phyloP scores from a whole-genome alignment of 192 early-diverging fungal genomes.

The Entophlyctis helioformis region DNA sequence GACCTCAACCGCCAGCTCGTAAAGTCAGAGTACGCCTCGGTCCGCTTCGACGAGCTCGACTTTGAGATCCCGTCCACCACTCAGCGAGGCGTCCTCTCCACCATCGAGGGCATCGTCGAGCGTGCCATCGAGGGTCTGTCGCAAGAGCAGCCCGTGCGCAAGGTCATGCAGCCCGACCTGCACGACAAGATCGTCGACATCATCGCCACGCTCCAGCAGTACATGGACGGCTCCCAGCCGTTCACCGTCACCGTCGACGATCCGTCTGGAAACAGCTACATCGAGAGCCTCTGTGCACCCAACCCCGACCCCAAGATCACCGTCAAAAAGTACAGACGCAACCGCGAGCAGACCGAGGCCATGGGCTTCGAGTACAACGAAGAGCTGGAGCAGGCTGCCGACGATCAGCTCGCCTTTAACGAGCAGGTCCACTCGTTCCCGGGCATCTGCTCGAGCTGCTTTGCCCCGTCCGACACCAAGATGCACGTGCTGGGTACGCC shows the following conservation, averaged over 20 bases:
- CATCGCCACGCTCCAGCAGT: slow-evolving; percentile 48
- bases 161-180: slow-evolving; percentile 39
- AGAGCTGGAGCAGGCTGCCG: slow-evolving; percentile 33
- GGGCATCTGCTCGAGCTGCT: slow-evolving; percentile 76
- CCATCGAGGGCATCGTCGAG: slow-evolving; percentile 73
- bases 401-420: slow-evolving; percentile 39
- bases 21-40: slow-evolving; percentile 68
- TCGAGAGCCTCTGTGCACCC: slow-evolving; percentile 74
- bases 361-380: slow-evolving; percentile 67
- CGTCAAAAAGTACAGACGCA: slow-evolving; percentile 54
- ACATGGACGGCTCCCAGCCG: slow-evolving; percentile 33
- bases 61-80: slow-evolving; percentile 73
- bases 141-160: slow-evolving; percentile 66
- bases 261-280: slow-evolving; percentile 84
- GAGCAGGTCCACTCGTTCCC: slow-evolving; percentile 68
- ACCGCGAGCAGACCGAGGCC: slow-evolving; percentile 62
- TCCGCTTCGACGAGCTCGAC: slow-evolving; percentile 73
- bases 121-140: slow-evolving; percentile 72
- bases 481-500: slow-evolving; percentile 63
- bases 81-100: slow-evolving; percentile 72
- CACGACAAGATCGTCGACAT: slow-evolving; percentile 65
- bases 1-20: slow-evolving; percentile 85
- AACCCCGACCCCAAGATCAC: slow-evolving; percentile 64
- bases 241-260: slow-evolving; percentile 81
- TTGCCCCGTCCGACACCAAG: slow-evolving; percentile 62